These are phyloP conservation scores for Candida loeiensis DNA, from an alignment of 805 yeast species.

Conservation along the genomic window DNA sequence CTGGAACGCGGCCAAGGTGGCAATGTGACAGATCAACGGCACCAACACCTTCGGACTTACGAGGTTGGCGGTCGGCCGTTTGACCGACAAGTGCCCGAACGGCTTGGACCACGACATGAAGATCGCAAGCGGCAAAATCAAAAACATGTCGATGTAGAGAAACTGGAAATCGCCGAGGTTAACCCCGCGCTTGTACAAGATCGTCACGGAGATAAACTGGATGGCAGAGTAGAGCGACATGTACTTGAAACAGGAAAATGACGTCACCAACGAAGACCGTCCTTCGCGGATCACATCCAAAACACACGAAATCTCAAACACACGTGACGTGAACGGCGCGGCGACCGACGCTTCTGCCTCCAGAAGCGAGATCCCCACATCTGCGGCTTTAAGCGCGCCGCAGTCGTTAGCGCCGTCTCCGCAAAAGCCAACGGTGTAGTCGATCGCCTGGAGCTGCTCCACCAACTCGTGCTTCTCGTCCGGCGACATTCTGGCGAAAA, in stretches of 20 bases:
- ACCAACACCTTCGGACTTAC: slow-evolving; percentile 84
- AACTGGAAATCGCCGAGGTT: slow-evolving; percentile 97
- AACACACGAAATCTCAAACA: slow-evolving; percentile 90
- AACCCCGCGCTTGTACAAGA: slow-evolving; percentile 82
- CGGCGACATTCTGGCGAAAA: slow-evolving; percentile 98
- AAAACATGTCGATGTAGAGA: slow-evolving; percentile 83
- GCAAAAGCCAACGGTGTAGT: slow-evolving; percentile 93
- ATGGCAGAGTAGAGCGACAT: slow-evolving; percentile 97
- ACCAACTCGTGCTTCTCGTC: slow-evolving; percentile 97
- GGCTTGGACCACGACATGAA: slow-evolving; percentile 98
- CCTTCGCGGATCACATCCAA: slow-evolving; percentile 91
- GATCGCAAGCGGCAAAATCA: slow-evolving; percentile 91
- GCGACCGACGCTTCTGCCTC: slow-evolving; percentile 99
- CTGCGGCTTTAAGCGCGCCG: slow-evolving; percentile 97
- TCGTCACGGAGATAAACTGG: slow-evolving; percentile 84
- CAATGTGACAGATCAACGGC: slow-evolving; percentile 79
- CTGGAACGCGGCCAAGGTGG: slow-evolving; percentile 62
- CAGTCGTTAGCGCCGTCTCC: slow-evolving; percentile 99
- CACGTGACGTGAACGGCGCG: slow-evolving; percentile 92
- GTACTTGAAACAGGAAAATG: slow-evolving; percentile 95
- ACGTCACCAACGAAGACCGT: slow-evolving; percentile 88
- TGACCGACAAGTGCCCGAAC: slow-evolving; percentile 50
- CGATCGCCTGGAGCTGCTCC: slow-evolving; percentile 75
- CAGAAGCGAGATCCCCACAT: slow-evolving; percentile 91
- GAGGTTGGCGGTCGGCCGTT: slow-evolving; percentile 90